These are phyloP conservation scores for Rosa persica DNA, from an alignment of 306 rosid species.

Conservation along the genomic window DNA sequence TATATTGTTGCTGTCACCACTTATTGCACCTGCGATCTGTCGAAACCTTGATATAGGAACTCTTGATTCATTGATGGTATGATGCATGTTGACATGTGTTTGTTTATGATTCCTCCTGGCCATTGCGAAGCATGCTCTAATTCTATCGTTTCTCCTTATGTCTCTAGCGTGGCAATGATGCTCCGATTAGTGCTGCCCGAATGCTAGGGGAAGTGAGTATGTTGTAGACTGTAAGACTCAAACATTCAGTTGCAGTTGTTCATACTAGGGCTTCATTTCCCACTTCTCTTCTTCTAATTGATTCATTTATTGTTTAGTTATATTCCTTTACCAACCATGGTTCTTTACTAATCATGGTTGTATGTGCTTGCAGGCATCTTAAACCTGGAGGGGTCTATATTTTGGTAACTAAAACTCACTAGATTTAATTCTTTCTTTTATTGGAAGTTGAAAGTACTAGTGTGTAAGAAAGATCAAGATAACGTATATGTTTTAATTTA, in stretches of 20 bases:
- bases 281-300: not conserved
- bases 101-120: conserved; percentile 10
- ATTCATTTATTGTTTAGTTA: conserved; percentile 14
- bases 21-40: conserved; percentile 31
- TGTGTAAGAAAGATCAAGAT: conserved; percentile 1
- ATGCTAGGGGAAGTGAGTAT: conserved; percentile 99
- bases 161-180: conserved; percentile 75
- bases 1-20: conserved; percentile 28
- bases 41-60: conserved; percentile 59
- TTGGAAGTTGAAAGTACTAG: no score
- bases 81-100: conserved; percentile 24
- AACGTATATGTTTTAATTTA: conserved; percentile 15
- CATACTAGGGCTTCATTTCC: not conserved
- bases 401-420: no score
- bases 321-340: no score
- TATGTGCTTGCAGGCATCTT: conserved; percentile 65
- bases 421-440: no score
- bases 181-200: conserved; percentile 80
- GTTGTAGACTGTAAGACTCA: conserved; percentile 51
- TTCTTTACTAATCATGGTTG: conserved; percentile 9
- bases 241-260: not conserved
- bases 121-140: conserved; percentile 28
- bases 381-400: conserved; percentile 14
- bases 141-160: conserved; percentile 24
- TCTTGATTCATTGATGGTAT: conserved; percentile 97